A percentile compares a stretch with the other conserved stretches of the same genome.
phyloP scores from a whole-genome alignment of 2,329 filamentous ascomycete species.

The Huntiella decipiens region DNA sequence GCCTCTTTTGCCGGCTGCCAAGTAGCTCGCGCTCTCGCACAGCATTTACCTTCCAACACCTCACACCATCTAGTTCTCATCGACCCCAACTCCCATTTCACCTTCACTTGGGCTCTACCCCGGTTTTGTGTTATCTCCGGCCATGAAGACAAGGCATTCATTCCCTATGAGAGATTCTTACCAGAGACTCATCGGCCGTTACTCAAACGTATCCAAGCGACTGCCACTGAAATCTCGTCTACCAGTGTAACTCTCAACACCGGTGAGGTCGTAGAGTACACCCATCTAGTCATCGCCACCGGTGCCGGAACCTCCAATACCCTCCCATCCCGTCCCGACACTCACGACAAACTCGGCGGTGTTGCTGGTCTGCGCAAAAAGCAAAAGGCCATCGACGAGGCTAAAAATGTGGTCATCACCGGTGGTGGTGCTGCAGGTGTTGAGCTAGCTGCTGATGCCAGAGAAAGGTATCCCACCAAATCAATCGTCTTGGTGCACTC shows the following conservation, averaged over 20 bases:
- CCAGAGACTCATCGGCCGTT: no score
- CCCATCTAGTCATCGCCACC: constrained; percentile 38
- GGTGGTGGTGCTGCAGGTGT: constrained; percentile 44
- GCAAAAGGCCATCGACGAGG: constrained; percentile 26
- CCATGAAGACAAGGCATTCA: constrained; percentile 39
- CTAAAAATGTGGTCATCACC: constrained; percentile 28
- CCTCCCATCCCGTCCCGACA: constrained; percentile 29
- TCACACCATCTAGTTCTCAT: constrained; percentile 33
- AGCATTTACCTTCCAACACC: constrained; percentile 26
- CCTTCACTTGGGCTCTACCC: constrained; percentile 41
- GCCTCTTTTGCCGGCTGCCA: constrained; percentile 38
- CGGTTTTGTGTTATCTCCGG: constrained; percentile 34
- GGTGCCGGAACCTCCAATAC: constrained; percentile 26
- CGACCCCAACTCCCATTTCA: constrained; percentile 41
- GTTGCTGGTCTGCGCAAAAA: constrained; percentile 25
- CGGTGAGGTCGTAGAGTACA: constrained; percentile 20
- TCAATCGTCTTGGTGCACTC: constrained; percentile 39
- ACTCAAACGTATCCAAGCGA: constrained; percentile 13
- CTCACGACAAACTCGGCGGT: constrained; percentile 23
- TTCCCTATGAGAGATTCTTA: constrained; percentile 33
- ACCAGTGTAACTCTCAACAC: not conserved
- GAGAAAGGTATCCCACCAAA: constrained; percentile 36
- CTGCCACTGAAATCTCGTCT: not conserved
- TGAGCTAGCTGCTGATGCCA: constrained; percentile 40
- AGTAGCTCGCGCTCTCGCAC: constrained; percentile 27